Evolutionary conservation across 2,329 filamentous ascomycete genomes (phyloP).

Genomic region (Metarhizium humberi): DNA sequence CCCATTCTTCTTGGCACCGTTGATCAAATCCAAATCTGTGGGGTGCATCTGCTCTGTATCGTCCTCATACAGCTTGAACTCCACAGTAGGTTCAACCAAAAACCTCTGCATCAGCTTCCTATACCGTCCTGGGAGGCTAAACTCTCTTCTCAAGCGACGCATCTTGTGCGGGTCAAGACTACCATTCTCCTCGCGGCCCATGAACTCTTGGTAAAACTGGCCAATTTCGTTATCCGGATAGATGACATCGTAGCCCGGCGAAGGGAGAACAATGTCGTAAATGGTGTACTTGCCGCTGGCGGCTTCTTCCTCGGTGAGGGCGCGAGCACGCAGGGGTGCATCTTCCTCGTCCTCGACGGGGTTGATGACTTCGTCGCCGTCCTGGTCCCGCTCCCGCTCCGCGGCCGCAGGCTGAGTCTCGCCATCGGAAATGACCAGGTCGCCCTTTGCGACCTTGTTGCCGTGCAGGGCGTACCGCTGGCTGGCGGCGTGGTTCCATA

Average conservation of each 20-base stretch:
- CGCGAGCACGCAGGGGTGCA: constrained; percentile 49
- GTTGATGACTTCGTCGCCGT: constrained; percentile 37
- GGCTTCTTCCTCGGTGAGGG: constrained; percentile 69
- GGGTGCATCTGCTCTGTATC: constrained; percentile 77
- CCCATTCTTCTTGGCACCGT: constrained; percentile 22
- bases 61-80: constrained; percentile 60
- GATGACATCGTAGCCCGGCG: constrained; percentile 82
- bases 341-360: constrained; percentile 33
- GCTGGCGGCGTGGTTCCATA: constrained; percentile 85
- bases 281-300: constrained; percentile 68
- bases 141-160: constrained; percentile 76
- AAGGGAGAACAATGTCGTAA: constrained; percentile 82
- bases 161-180: constrained; percentile 75
- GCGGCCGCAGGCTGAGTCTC: constrained; percentile 18
- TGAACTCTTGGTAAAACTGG: constrained; percentile 78
- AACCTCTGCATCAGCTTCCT: constrained; percentile 73
- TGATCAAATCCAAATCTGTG: constrained; percentile 71
- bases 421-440: constrained; percentile 58
- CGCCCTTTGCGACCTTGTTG: constrained; percentile 65
- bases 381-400: constrained; percentile 47
- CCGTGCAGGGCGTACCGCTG: constrained; percentile 73
- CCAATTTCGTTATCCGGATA: constrained; percentile 81
- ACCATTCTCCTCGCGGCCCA: constrained; percentile 71
- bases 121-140: constrained; percentile 82
- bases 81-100: constrained; percentile 52